Percentiles rank a stretch among this genome's conserved stretches.
These are phyloP conservation scores for Skeletonema menzelii DNA, from an alignment of 108 stramenopile species.

Conservation along the genomic window DNA sequence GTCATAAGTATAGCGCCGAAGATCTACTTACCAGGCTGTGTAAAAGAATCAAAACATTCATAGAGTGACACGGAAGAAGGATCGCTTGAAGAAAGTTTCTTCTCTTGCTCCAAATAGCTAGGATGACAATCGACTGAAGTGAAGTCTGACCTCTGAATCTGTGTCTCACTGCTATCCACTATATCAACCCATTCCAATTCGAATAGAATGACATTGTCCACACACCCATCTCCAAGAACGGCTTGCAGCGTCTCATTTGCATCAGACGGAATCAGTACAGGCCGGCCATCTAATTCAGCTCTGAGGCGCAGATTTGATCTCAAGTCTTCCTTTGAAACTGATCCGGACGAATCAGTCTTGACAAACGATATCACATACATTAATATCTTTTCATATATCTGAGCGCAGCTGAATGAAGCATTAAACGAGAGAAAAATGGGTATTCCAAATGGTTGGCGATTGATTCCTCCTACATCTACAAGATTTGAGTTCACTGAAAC, in stretches of 20 bases:
- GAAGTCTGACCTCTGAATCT: conserved; percentile 13
- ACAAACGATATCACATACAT: conserved; percentile 39
- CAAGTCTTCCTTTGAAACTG: not conserved
- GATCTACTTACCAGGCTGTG: conserved; percentile 43
- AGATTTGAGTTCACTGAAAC: not conserved
- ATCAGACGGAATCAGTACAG: conserved; percentile 1
- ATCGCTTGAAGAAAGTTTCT: conserved; percentile 17
- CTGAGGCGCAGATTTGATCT: not conserved
- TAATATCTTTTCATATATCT: conserved; percentile 61
- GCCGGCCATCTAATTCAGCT: not conserved
- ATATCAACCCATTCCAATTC: conserved; percentile 23
- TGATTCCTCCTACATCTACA: conserved; percentile 3
- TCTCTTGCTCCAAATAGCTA: not conserved
- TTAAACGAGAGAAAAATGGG: conserved; percentile 65
- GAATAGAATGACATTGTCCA: conserved; percentile 5
- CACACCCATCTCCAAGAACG: conserved; percentile 1
- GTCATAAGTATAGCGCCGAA: not conserved
- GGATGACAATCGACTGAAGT: not conserved
- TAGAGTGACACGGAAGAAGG: conserved; percentile 56
- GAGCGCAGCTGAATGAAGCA: conserved; percentile 41
- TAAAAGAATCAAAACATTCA: conserved; percentile 78
- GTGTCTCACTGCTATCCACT: not conserved
- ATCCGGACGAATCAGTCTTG: not conserved
- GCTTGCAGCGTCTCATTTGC: conserved; percentile 12
- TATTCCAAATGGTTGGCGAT: conserved; percentile 49